These are phyloP conservation scores for Coix lacrymajobi DNA, from an alignment of 176 grass and related monocot genomes.

Conservation along the genomic window DNA sequence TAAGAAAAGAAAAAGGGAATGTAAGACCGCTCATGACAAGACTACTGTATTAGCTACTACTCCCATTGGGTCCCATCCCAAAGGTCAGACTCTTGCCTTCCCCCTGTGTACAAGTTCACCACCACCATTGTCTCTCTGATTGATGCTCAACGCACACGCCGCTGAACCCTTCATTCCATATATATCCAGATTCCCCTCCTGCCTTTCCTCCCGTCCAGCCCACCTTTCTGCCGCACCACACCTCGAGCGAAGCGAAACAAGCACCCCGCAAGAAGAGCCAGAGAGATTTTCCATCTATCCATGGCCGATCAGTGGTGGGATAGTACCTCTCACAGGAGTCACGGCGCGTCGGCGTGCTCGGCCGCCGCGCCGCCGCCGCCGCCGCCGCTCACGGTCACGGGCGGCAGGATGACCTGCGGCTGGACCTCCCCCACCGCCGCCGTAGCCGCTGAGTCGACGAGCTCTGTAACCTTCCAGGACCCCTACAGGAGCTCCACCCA, in stretches of 20 bases:
- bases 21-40: slow-evolving; percentile 8
- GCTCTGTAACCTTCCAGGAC: slow-evolving; percentile 51
- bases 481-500: slow-evolving; percentile 9
- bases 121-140: background rate
- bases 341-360: slow-evolving; percentile 42
- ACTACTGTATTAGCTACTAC: slow-evolving; percentile 5
- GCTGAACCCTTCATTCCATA: slow-evolving; percentile 45
- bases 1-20: slow-evolving; percentile 21
- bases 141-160: slow-evolving; percentile 20
- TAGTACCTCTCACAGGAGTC: slow-evolving; percentile 22
- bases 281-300: background rate
- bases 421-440: slow-evolving; percentile 28
- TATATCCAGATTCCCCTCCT: slow-evolving; percentile 34
- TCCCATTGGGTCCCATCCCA: background rate
- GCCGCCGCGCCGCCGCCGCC: slow-evolving; percentile 16
- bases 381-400: slow-evolving; percentile 12
- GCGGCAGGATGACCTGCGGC: slow-evolving; percentile 18
- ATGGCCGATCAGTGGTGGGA: slow-evolving; percentile 61
- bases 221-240: slow-evolving; percentile 22
- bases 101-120: slow-evolving; percentile 22
- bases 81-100: slow-evolving; percentile 43
- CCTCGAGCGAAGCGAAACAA: slow-evolving; percentile 22
- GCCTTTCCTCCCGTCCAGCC: slow-evolving; percentile 32
- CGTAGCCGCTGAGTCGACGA: slow-evolving; percentile 38
- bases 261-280: background rate